phyloP scores from a whole-genome alignment of 345 rosid genomes.

The Adansonia digitata region DNA sequence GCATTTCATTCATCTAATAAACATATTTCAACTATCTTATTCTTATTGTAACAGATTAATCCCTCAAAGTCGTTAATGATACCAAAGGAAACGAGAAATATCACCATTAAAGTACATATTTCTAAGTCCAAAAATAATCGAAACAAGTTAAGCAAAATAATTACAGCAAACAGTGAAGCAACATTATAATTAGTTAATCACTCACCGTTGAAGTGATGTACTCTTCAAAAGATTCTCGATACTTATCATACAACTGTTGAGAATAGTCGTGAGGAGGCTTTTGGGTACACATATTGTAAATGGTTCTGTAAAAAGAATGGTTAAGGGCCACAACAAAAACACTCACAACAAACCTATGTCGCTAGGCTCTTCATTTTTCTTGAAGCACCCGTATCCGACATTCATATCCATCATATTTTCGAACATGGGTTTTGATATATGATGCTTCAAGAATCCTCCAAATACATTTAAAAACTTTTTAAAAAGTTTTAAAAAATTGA shows the following conservation, averaged over 20 bases:
- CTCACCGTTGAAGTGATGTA: conserved; percentile 50
- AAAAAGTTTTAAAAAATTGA: no score
- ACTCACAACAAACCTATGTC: background rate
- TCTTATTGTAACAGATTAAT: background rate
- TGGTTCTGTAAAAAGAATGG: conserved; percentile 36
- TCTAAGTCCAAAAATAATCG: background rate
- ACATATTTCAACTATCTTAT: background rate
- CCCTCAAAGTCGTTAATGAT: background rate
- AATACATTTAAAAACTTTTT: no score
- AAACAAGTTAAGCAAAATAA: background rate
- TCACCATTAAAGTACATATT: background rate
- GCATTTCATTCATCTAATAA: background rate
- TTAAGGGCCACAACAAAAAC: conserved; percentile 6
- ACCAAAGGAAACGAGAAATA: background rate
- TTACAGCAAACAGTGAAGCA: background rate
- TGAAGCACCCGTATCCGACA: background rate
- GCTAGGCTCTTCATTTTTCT: background rate
- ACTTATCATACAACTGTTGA: conserved; percentile 62
- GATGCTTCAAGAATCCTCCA: no score
- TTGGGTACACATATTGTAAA: conserved; percentile 69
- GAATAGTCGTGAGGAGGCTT: conserved; percentile 66
- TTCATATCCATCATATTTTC: background rate
- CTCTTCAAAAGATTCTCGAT: conserved; percentile 48
- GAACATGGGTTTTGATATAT: background rate
- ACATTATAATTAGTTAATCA: background rate